Base-by-base conservation (phyloP, 345 rosid species). In the Trapa incisa region DNA sequence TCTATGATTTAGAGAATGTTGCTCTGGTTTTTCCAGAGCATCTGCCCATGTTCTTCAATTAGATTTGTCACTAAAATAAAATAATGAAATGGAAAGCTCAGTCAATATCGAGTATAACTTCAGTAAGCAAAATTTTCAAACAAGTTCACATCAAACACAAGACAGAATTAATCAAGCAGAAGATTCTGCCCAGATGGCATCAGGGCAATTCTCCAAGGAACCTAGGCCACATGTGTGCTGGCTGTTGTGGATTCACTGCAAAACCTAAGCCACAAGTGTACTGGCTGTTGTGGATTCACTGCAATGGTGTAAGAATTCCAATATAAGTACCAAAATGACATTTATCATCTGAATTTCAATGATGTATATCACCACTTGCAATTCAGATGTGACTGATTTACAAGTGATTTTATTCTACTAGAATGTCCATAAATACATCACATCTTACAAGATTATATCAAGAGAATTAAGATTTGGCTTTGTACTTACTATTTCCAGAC, bases 211-310 rank as follows among this genome's bases (percentile, higher is more conserved):
- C 39, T 50, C 3, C 47, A 14, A 47, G 64, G 5, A 3, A 52
- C 73, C 69, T 80, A 87, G 45, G 89, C 89, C 29, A 22, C 29
- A 22, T 22, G 29, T 22, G 29, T 22, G 29, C 29, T 22, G 29
- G 29, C 29, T 22, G 29, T 22, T 22, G 29, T 22, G 29, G 29
- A 22, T 22, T 22, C 29, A 22, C 29, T 22, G 29, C 29, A 22
- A 22, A 22, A 22, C 29, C 29, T 22, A 22, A 22, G 29, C 29
- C 72, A 87, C 87, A 11, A 84, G 86, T 38, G 87, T 84, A 76
- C 92, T 84, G 39, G 89, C 89, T 0, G 89, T 86, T 54, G 89
- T 76, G 37, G 84, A 89, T 74, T 91, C 71, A 5, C 71, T 68
- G 71, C 71, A 42, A 39, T 4, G 58, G 32, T 41, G 29, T 22